Evolutionary conservation across 805 yeast genomes (phyloP), one percentile per base, ranked within the genome.

Genomic region (Starmerella geochares): DNA sequence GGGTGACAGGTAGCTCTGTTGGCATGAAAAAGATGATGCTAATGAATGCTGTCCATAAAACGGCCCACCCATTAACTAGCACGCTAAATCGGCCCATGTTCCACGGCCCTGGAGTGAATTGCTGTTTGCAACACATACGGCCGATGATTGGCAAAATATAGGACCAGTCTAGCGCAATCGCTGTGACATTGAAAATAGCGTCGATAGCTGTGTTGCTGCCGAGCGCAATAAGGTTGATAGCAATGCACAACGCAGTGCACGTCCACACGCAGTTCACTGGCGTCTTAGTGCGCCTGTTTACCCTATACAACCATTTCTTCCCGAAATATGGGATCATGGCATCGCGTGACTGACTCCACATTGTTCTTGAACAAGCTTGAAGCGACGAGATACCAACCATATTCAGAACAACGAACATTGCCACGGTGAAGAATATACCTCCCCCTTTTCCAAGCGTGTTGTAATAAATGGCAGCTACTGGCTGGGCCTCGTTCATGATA

Each of bases 291-390:
- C 49, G 40, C 40, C 67, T 64, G 64, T 76, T 72, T 46, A 81
- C 83, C 21, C 60, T 58, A 54, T 40, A 77, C 48, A 79, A 67
- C 48, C 48, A 54, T 9, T 44, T 19, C 19, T 41, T 48, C 2
- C 56, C 55, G 20, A 54, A 38, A 24, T 45, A 54, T 9, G 88
- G 88, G 54, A 81, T 70, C 45, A 86, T 86, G 56, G 80, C 78
- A 63, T 82, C 90, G 66, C 90, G 74, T 32, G 85, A 79, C 63
- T 81, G 80, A 3, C 86, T 86, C 81, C 84, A 82, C 51, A 80
- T 71, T 60, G 81, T 86, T 63, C 87, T 73, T 3, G 85, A 79
- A 16, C 75, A 71, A 6, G 86, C 86, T 43, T 79, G 74, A 47
- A 79, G 67, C 46, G 77, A 73, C 2, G 83, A 77, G 23, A 76